Conservation (phyloP, 305 asterid species). For the Salvia sclarea region DNA sequence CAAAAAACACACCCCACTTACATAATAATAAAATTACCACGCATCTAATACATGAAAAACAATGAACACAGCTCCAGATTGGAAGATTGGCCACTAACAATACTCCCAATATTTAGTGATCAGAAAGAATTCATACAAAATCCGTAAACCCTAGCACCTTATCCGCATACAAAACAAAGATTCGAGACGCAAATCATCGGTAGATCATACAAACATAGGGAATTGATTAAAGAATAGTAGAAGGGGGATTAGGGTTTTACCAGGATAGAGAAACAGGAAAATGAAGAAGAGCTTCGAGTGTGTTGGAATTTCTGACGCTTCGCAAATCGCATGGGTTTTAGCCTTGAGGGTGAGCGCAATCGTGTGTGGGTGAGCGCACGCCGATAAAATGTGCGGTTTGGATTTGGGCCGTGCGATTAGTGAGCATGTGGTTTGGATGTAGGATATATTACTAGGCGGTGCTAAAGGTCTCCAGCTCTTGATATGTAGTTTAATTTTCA, state of each 20-base stretch:
- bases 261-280: neutral
- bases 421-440: neutral
- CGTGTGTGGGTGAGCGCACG: conserved; percentile 9
- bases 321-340: conserved; percentile 39
- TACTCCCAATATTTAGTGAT: neutral
- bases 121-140: neutral
- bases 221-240: neutral
- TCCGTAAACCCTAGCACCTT: conserved; percentile 18
- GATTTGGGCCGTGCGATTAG: conserved; percentile 22
- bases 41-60: neutral
- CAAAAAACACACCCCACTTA: neutral
- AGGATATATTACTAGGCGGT: conserved; percentile 5
- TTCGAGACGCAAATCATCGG: neutral
- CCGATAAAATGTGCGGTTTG: neutral
- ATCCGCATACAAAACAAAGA: neutral
- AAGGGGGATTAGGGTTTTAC: conserved; percentile 30
- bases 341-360: neutral
- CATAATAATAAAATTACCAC: neutral
- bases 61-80: neutral
- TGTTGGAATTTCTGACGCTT: neutral
- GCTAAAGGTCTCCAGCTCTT: neutral
- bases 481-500: too few relatives aligned
- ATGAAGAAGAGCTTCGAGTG: conserved; percentile 22
- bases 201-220: conserved; percentile 14
- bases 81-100: neutral